Conservation (phyloP, 306 rosid species). For the Cicer arietinum region DNA sequence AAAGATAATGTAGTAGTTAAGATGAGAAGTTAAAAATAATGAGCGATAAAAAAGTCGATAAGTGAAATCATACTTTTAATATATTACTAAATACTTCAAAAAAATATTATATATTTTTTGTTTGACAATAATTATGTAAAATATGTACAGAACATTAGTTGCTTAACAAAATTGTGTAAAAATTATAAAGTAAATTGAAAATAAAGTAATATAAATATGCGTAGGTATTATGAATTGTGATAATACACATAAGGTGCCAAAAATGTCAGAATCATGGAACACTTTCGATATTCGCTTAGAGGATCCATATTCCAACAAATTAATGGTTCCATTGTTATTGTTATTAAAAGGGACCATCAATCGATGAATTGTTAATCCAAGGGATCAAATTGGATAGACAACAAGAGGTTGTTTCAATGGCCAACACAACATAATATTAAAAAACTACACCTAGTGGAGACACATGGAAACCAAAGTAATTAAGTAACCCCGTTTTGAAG, state of each 20-base stretch:
- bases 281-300: conserved; percentile 43
- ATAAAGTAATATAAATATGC: neutral
- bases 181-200: neutral
- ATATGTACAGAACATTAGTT: conserved; percentile 1
- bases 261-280: conserved; percentile 41
- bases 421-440: conserved; percentile 39
- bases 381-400: conserved; percentile 40
- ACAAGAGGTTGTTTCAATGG: conserved; percentile 50
- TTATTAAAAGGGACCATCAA: conserved; percentile 41
- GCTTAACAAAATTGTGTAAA: neutral
- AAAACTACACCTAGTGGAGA: conserved; percentile 33
- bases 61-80: too few species aligned
- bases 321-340: conserved; percentile 1
- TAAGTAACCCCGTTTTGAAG: conserved; percentile 37
- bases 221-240: neutral
- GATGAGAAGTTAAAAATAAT: too few species aligned
- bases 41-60: too few species aligned
- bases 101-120: too few species aligned
- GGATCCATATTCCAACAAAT: conserved; percentile 41
- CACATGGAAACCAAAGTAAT: conserved; percentile 38
- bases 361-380: conserved; percentile 43
- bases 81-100: too few species aligned
- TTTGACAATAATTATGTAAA: neutral
- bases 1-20: too few species aligned
- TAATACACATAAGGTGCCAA: conserved; percentile 27